Evolutionary conservation across 2,329 filamentous ascomycete species (phyloP), one percentile per base, ranked within the genome.

Genomic region (Escovopsis sp.): DNA sequence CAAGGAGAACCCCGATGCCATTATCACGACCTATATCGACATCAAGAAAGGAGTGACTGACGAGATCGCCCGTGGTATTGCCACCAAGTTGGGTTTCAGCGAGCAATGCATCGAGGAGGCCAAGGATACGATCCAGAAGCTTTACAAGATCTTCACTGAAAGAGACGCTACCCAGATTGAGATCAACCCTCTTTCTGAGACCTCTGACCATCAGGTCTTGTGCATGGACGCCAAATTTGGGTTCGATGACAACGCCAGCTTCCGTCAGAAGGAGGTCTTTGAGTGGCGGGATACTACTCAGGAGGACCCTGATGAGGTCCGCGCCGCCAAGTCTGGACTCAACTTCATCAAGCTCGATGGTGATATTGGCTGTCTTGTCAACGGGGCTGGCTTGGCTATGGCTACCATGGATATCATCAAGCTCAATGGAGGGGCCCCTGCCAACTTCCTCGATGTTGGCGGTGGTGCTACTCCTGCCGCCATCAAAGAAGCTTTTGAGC

Each of bases 321-420:
- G 89, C 68, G 91, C 91, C 56, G 88, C 88, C 57, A 72, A 94
- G 75, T 88, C 79, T 53, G 86, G 86, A 57, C 79, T 98, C 53
- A 98, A 98, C 79, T 98, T 98, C 72, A 98, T 98, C 76, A 98
- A 98, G 79, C 82, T 98, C 47, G 91, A 96, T 61, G 91, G 91
- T 62, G 91, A 98, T 63, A 98, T 98, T 62, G 91, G 91, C 67
- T 98, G 91, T 73, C 75, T 96, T 54, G 91, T 98, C 71, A 98
- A 98, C 71, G 91, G 91, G 63, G 91, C 91, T 57, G 91, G 91
- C 71, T 83, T 98, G 52, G 91, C 91, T 68, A 98, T 98, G 91
- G 91, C 91, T 49, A 98, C 91, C 63, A 98, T 98, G 91, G 91
- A 98, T 67, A 96, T 98, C 66, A 98, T 98, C 77, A 96, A 98